Evolutionary conservation across 768 basidiomycete genomes (phyloP).

Genomic region (Russula compacta): DNA sequence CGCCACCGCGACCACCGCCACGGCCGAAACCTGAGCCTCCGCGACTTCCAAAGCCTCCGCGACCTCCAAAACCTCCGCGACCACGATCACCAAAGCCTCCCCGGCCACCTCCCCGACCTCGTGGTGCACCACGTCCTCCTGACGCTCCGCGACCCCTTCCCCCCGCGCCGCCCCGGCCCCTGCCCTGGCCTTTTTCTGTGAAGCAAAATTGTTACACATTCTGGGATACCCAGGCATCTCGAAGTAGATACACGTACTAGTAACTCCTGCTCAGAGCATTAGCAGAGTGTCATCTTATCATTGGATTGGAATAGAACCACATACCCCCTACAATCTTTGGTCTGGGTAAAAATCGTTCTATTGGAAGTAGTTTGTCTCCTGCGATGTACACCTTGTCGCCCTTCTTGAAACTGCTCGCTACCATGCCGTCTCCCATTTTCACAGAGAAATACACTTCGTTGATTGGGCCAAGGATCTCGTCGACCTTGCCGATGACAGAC

Average conservation of each 20-base stretch:
- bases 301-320: conserved; percentile 20
- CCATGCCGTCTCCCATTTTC: conserved; percentile 95
- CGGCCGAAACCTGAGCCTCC: conserved; percentile 35
- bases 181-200: conserved; percentile 37
- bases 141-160: conserved; percentile 21
- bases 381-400: conserved; percentile 98
- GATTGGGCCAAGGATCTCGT: conserved; percentile 98
- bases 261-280: conserved; percentile 27
- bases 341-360: conserved; percentile 95
- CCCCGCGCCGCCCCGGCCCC: conserved; percentile 25
- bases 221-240: conserved; percentile 8
- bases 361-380: conserved; percentile 92
- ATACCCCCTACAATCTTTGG: conserved; percentile 72
- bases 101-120: conserved; percentile 27
- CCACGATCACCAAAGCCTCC: conserved; percentile 39
- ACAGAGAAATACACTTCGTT: conserved; percentile 98
- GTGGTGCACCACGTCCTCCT: conserved; percentile 26
- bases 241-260: conserved; percentile 21
- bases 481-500: conserved; percentile 91
- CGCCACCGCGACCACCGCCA: conserved; percentile 32
- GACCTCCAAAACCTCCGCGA: conserved; percentile 38
- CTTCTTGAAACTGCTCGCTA: conserved; percentile 90
- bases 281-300: background rate
- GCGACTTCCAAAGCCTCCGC: conserved; percentile 29
- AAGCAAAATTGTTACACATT: conserved; percentile 27